Base-by-base conservation (phyloP, 441 rosid genomes). In the Populus hybrid region DNA sequence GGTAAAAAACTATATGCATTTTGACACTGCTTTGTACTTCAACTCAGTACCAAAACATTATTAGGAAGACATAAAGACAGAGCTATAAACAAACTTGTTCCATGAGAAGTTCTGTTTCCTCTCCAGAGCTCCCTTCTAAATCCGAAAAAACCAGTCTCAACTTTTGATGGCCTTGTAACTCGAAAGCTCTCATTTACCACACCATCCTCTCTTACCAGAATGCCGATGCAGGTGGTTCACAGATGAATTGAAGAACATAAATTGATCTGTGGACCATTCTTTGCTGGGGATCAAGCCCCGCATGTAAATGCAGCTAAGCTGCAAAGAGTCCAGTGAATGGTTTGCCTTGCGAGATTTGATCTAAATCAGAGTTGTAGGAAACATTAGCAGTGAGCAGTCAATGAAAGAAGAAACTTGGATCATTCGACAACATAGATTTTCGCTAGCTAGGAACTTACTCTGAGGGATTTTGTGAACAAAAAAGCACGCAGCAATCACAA, bases 401-500 rank as follows among this genome's bases (percentile, higher is more conserved):
- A 21, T 9, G 34, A n/a, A 72, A 21, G 14, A 61, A 42, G 36
- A 30, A 38, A 40, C 20, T 6, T 26, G 20, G 10, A 28, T 18
- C 20, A 26, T 70, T 54, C 3, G 28, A 24, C 1, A 1, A 30
- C 8, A 11, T 3, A 7, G 40, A 24, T 63, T 21, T 61, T 61
- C 24, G 26, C 66, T 61, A 9, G 66, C 28, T 21, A 1, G 66
- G 66, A 10, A 70, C 89, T 79, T 84, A 93, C 98, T 81, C 75
- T 76, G 67, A 23, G 95, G 89, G 61, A 85, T 79, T 72, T 85
- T 87, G 61, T 87, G 84, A 79, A 95, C 91, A 66, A 87, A 90
- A 82, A 95, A 93, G 84, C 97, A 93, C 10, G 94, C 89, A 10
- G 82, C 92, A 59, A 93, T 90, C 5, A 91, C 90, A 32, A 90